Percentiles rank a stretch among this genome's conserved stretches.
phyloP scores from a whole-genome alignment of 2,329 filamentous ascomycete genomes.

The Cytospora piceicola region DNA sequence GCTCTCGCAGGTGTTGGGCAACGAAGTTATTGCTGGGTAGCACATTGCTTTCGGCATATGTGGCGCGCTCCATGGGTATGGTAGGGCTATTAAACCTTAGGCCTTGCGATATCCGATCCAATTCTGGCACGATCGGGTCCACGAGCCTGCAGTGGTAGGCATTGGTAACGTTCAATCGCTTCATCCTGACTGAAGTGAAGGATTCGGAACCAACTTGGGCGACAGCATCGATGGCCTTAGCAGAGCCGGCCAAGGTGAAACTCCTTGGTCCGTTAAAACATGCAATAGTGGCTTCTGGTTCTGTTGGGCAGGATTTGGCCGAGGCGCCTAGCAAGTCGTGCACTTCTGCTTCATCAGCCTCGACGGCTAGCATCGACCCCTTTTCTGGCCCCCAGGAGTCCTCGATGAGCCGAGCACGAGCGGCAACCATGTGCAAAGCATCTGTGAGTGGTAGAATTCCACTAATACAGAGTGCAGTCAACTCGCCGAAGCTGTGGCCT shows the following conservation, averaged over 20 bases:
- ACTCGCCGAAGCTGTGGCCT: constrained; percentile 49
- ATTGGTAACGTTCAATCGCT: constrained; percentile 49
- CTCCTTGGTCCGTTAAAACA: constrained; percentile 51
- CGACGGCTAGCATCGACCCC: constrained; percentile 46
- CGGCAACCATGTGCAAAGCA: constrained; percentile 37
- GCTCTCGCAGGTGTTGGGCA: not conserved
- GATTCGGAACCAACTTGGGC: constrained; percentile 40
- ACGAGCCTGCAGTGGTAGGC: constrained; percentile 52
- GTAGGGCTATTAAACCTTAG: not conserved
- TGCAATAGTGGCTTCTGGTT: constrained; percentile 42
- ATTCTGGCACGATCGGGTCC: constrained; percentile 38
- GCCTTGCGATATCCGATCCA: not conserved
- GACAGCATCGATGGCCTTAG: constrained; percentile 39
- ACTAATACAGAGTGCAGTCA: constrained; percentile 45
- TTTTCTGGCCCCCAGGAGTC: constrained; percentile 42
- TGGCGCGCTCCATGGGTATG: not conserved
- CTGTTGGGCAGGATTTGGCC: not conserved
- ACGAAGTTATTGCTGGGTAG: not conserved
- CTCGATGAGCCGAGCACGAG: constrained; percentile 39
- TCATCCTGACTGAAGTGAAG: constrained; percentile 38
- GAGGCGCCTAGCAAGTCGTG: constrained; percentile 1
- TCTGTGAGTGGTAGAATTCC: constrained; percentile 40
- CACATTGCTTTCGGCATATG: not conserved
- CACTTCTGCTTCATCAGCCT: constrained; percentile 4
- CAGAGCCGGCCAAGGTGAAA: constrained; percentile 47